These are phyloP conservation scores for Tillandsia fasciculata DNA, from an alignment of 176 grass and related monocot species.

Conservation along the genomic window DNA sequence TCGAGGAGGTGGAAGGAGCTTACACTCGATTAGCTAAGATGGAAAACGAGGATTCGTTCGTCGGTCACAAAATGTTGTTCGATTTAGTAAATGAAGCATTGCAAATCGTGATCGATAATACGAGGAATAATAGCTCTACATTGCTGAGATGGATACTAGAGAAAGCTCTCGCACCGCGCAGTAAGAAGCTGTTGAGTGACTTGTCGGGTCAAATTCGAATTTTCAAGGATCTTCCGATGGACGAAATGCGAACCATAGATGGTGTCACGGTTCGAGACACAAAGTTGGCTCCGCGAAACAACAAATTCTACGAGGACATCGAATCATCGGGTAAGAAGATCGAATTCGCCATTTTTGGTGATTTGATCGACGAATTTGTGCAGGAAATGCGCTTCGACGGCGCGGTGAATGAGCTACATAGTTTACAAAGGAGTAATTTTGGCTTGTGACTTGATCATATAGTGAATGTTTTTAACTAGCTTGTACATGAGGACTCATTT, in stretches of 20 bases:
- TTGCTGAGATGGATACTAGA: constrained; percentile 35
- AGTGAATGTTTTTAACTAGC: not conserved
- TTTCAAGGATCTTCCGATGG: constrained; percentile 27
- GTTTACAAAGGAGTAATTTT: no score
- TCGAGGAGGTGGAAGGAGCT: constrained; percentile 59
- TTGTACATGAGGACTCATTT: no score
- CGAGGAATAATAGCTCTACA: constrained; percentile 7
- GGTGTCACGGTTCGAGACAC: constrained; percentile 33
- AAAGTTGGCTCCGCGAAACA: constrained; percentile 21
- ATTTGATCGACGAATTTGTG: constrained; percentile 33
- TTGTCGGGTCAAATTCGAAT: constrained; percentile 40
- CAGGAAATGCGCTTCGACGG: constrained; percentile 10
- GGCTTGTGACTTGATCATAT: not conserved
- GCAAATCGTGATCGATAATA: constrained; percentile 19
- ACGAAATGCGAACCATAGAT: constrained; percentile 38
- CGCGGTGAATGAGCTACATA: not conserved
- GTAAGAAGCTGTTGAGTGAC: constrained; percentile 36
- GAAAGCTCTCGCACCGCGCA: constrained; percentile 1
- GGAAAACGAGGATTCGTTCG: constrained; percentile 9
- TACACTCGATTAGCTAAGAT: constrained; percentile 21
- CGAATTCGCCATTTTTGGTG: constrained; percentile 33
- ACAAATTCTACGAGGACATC: constrained; percentile 32
- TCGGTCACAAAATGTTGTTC: constrained; percentile 46
- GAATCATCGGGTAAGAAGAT: constrained; percentile 39
- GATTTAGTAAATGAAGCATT: constrained; percentile 63